These are phyloP conservation scores for Suillus decipiens DNA, from an alignment of 768 basidiomycete species.

Conservation along the genomic window DNA sequence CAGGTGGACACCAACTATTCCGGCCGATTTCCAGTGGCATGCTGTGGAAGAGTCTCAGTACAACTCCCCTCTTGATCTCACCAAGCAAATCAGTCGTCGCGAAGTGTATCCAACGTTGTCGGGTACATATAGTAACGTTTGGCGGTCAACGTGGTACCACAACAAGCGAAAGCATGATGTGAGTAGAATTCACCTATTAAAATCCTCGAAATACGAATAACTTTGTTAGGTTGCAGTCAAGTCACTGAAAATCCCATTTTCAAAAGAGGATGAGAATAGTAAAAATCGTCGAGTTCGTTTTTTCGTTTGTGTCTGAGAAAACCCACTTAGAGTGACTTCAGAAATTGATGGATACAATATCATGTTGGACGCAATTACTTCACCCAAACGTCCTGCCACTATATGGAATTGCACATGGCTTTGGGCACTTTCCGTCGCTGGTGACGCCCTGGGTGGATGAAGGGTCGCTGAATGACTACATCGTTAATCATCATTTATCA, in stretches of 20 bases:
- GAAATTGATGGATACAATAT: conserved; percentile 3
- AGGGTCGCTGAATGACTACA: conserved; percentile 23
- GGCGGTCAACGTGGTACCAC: neutral
- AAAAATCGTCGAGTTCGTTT: neutral
- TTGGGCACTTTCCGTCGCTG: conserved; percentile 23
- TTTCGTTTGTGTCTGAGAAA: neutral
- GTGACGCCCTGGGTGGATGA: conserved; percentile 30
- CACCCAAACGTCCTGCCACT: conserved; percentile 24
- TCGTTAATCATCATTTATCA: conserved; percentile 10
- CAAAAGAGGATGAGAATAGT: neutral
- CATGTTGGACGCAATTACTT: conserved; percentile 5
- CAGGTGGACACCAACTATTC: neutral
- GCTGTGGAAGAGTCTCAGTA: neutral
- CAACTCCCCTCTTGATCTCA: neutral
- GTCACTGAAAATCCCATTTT: conserved; percentile 2
- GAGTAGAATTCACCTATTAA: neutral
- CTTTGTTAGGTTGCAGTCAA: neutral
- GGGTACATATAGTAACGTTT: neutral
- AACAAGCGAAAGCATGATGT: neutral
- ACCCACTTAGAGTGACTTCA: neutral
- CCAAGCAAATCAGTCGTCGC: neutral
- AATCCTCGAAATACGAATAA: neutral
- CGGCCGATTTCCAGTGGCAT: neutral
- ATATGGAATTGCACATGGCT: conserved; percentile 19
- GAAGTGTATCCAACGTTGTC: neutral